Evolutionary conservation across 192 early-diverging fungal species (phyloP), one percentile per base, ranked within the genome.

Genomic region (Thamnidium elegans): DNA sequence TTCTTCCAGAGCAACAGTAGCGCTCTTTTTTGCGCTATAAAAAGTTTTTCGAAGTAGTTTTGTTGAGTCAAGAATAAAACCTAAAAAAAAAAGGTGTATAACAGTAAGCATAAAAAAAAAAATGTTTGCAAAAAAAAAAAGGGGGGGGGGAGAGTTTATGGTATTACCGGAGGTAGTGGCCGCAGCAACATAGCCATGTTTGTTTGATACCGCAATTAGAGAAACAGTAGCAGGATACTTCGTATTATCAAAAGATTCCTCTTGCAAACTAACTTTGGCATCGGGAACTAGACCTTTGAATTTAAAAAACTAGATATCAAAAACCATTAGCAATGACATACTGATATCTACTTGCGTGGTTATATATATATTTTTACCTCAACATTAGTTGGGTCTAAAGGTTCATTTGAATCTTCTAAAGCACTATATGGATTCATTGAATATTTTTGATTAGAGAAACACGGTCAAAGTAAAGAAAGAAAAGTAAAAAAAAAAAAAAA

Each of bases 171-270:
- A 62, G 23, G 67, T 75, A 13, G 80, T 75, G 6, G 83, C 90
- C 11, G 86, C 90, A 13, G 88, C 81, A 55, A 89, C 84, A 54
- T 84, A 91, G 1, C 87, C 88, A 65, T 80, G 83, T n/a, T 48
- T 80, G 61, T 80, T 87, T 30, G 88, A 89, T 7, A 84, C 74
- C 0, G 69, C 83, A 48, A 91, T 76, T 14, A 90, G 67, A 23
- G 76, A 79, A 3, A 78, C 77, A 50, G 77, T 70, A 14, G 77
- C 62, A 6, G 82, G 79, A 9, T 80, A 82, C 0, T 77, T 64
- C 7, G 50, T n/a, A 3, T 31, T 51, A 21, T 71, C 34, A 44
- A 74, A 65, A 30, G 60, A 20, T 23, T 72, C 42, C 48, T 76
- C 68, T 63, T 73, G 45, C 55, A 79, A 15, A 51, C 69, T 3